phyloP scores from a whole-genome alignment of 768 basidiomycete genomes.

The Mrakia frigida region DNA sequence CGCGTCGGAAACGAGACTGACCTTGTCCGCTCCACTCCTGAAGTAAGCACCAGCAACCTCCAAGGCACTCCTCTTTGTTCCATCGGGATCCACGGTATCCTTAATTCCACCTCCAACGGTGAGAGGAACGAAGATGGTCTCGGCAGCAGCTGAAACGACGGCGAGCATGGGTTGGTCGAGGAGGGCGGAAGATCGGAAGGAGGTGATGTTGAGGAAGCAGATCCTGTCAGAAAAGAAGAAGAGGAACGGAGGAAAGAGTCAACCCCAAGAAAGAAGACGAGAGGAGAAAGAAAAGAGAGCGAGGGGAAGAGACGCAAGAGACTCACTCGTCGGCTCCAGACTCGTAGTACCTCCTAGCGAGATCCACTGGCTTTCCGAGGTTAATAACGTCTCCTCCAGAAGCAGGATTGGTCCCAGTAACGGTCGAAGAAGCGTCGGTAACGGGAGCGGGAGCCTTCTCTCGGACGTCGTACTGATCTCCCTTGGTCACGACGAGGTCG shows the following conservation, averaged over 20 bases:
- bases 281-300: not conserved
- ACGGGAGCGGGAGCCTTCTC: slow-evolving; percentile 53
- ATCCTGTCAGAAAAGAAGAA: slow-evolving; percentile 56
- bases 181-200: slow-evolving; percentile 92
- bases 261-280: slow-evolving; percentile 89
- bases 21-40: slow-evolving; percentile 96
- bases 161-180: slow-evolving; percentile 97
- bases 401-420: slow-evolving; percentile 19
- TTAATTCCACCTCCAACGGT: slow-evolving; percentile 99
- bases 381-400: slow-evolving; percentile 64
- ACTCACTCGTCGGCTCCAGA: slow-evolving; percentile 78
- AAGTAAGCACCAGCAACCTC: slow-evolving; percentile 97
- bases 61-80: slow-evolving; percentile 73
- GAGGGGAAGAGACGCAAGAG: not conserved
- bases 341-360: slow-evolving; percentile 76
- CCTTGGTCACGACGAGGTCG: slow-evolving; percentile 97
- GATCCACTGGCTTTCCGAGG: slow-evolving; percentile 91
- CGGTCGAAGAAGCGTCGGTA: not conserved
- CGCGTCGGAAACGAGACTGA: not conserved
- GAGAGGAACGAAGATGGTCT: slow-evolving; percentile 89
- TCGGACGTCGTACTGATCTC: slow-evolving; percentile 97
- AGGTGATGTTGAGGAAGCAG: slow-evolving; percentile 97
- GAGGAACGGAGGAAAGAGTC: slow-evolving; percentile 90
- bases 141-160: slow-evolving; percentile 82
- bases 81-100: slow-evolving; percentile 91